Percentiles rank a stretch among this genome's conserved stretches.
Conservation (phyloP, 2,329 filamentous ascomycete genomes). For the Penicillium sp. region DNA sequence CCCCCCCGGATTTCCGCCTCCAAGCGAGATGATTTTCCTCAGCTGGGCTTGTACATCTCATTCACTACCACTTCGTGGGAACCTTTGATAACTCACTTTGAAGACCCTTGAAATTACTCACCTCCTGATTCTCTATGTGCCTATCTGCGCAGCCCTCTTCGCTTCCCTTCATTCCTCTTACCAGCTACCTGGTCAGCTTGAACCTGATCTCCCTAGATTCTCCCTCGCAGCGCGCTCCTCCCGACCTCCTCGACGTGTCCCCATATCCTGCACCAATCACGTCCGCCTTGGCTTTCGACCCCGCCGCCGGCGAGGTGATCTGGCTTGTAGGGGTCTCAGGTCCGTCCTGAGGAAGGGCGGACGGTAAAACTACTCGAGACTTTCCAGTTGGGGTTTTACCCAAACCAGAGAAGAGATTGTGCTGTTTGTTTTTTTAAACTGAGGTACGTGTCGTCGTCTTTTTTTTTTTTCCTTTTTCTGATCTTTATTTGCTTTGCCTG, state of each 20-base stretch:
- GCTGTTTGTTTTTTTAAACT: conserved; percentile 10
- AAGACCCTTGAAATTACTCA: background rate
- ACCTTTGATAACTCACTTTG: background rate
- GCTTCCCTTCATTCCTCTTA: conserved; percentile 27
- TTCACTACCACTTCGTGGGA: conserved; percentile 9
- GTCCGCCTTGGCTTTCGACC: conserved; percentile 22
- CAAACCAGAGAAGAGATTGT: conserved; percentile 11
- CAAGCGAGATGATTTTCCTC: conserved; percentile 19
- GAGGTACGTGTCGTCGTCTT: conserved; percentile 17
- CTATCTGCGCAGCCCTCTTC: conserved; percentile 30
- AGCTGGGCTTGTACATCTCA: conserved; percentile 9
- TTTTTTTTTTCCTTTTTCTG: background rate
- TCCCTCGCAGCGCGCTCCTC: conserved; percentile 15
- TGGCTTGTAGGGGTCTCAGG: conserved; percentile 48
- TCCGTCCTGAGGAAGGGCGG: conserved; percentile 55
- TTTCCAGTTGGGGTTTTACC: conserved; percentile 13
- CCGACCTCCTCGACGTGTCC: conserved; percentile 13
- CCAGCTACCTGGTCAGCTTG: conserved; percentile 29
- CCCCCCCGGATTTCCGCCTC: conserved; percentile 25
- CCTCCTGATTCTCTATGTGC: conserved; percentile 36
- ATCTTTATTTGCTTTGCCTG: conserved; percentile 4
- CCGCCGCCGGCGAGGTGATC: conserved; percentile 35
- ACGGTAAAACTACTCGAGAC: conserved; percentile 45
- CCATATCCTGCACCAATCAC: conserved; percentile 12
- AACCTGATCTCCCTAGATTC: conserved; percentile 16